Evolutionary conservation across 495 filamentous ascomycete genomes (phyloP).

Genomic region (Podospora pseudoanserina): DNA sequence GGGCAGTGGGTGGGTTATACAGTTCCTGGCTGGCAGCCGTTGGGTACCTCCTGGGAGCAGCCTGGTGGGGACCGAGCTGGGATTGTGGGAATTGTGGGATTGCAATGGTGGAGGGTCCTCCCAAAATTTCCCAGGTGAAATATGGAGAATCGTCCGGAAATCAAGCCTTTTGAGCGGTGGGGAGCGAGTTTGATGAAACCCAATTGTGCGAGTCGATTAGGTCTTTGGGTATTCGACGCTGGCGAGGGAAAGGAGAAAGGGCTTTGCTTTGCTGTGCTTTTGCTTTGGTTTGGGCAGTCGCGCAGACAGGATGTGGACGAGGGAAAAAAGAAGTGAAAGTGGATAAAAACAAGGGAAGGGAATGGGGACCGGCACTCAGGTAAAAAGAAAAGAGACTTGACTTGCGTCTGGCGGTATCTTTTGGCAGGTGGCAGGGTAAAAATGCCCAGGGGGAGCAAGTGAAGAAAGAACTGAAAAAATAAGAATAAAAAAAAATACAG

Average conservation of each 20-base stretch:
- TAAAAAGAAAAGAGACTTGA: conserved; percentile 4
- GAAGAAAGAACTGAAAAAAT: background rate
- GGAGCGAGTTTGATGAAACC: conserved; percentile 7
- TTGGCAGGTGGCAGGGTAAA: conserved; percentile 23
- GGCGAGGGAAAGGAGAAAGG: no score
- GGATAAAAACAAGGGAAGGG: conserved; percentile 26
- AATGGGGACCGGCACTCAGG: conserved; percentile 19
- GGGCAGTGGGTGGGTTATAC: conserved; percentile 24
- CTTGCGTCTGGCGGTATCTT: conserved; percentile 7
- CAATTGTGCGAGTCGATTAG: conserved; percentile 7
- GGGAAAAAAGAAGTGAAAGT: conserved; percentile 23
- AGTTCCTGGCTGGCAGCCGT: conserved; percentile 23
- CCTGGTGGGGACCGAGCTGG: conserved; percentile 18
- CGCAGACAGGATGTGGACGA: conserved; percentile 12
- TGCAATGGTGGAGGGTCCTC: conserved; percentile 19
- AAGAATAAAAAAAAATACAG: background rate
- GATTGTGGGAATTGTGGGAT: conserved; percentile 17
- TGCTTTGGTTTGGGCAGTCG: conserved; percentile 9
- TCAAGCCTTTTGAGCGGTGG: conserved; percentile 9
- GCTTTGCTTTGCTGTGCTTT: no score
- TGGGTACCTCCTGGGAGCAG: conserved; percentile 13
- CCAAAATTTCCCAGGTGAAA: background rate
- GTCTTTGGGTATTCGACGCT: background rate
- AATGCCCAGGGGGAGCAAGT: background rate
- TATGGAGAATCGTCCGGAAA: conserved; percentile 12